These are phyloP conservation scores for Phaeotremella skinneri DNA, from an alignment of 768 basidiomycete species.

Conservation along the genomic window DNA sequence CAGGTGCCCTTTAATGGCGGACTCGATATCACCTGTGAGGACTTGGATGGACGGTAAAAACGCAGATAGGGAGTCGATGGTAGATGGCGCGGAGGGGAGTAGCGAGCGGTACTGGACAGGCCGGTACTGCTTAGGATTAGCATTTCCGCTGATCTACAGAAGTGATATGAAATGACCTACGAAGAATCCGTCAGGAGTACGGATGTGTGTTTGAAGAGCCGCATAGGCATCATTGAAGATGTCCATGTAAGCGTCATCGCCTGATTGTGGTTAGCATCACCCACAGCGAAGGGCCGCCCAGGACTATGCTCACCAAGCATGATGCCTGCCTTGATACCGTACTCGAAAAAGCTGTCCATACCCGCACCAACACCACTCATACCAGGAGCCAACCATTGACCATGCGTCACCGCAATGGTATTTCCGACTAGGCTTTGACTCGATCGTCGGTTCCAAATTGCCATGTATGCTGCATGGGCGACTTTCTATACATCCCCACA, in stretches of 20 bases:
- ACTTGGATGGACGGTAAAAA: slow-evolving; percentile 95
- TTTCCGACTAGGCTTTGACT: slow-evolving; percentile 84
- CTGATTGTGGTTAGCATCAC: slow-evolving; percentile 53
- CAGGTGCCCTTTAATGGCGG: slow-evolving; percentile 87
- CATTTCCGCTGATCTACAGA: slow-evolving; percentile 4
- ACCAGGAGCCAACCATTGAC: slow-evolving; percentile 74
- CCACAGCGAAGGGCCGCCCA: slow-evolving; percentile 5
- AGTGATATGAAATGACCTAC: slow-evolving; percentile 55
- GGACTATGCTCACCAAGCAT: slow-evolving; percentile 32
- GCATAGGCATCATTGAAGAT: slow-evolving; percentile 82
- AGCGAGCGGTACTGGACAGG: slow-evolving; percentile 77
- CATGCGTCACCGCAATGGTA: slow-evolving; percentile 74
- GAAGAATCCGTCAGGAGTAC: slow-evolving; percentile 82
- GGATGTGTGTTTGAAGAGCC: slow-evolving; percentile 78
- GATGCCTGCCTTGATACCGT: slow-evolving; percentile 47
- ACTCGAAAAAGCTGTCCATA: slow-evolving; percentile 90
- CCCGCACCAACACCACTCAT: slow-evolving; percentile 85
- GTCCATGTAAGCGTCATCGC: slow-evolving; percentile 74
- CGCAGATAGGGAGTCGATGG: slow-evolving; percentile 92
- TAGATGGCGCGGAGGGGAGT: slow-evolving; percentile 63
- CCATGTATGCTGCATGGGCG: slow-evolving; percentile 86
- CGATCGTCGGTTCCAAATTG: slow-evolving; percentile 86
- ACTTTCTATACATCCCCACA: slow-evolving; percentile 55
- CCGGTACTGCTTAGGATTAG: slow-evolving; percentile 63
- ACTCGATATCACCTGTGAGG: slow-evolving; percentile 66